Percentiles rank a stretch among this genome's conserved stretches.
phyloP scores from a whole-genome alignment of 345 rosid genomes.

The Bruguiera parviflora region DNA sequence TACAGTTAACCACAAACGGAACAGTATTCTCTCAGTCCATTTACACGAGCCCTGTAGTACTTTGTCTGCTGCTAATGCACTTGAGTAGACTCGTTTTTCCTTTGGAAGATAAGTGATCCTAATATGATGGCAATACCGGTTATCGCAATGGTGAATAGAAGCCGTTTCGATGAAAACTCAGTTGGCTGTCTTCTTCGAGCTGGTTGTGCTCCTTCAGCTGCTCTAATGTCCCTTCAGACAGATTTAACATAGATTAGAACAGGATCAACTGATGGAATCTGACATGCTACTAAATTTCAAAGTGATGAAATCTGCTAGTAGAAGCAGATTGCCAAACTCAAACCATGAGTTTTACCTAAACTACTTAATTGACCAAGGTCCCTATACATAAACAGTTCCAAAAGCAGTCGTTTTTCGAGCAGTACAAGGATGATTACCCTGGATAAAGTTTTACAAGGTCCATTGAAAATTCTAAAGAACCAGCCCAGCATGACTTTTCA shows the following conservation, averaged over 20 bases:
- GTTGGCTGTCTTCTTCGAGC: conserved; percentile 52
- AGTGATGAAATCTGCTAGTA: too few relatives aligned
- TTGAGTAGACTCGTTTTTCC: conserved; percentile 44
- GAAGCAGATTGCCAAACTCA: too few relatives aligned
- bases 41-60: conserved; percentile 26
- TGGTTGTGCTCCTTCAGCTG: conserved; percentile 54
- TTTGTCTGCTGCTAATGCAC: conserved; percentile 35
- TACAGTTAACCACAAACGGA: conserved; percentile 8
- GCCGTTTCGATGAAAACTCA: conserved; percentile 52
- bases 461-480: too few relatives aligned
- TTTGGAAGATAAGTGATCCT: conserved; percentile 84
- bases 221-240: conserved; percentile 50
- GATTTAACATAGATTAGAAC: conserved; percentile 8
- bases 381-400: too few relatives aligned
- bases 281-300: too few relatives aligned
- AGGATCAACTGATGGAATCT: not conserved
- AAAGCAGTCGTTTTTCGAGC: too few relatives aligned
- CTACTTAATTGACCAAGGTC: too few relatives aligned
- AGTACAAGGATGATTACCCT: too few relatives aligned
- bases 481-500: too few relatives aligned
- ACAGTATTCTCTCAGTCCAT: conserved; percentile 20
- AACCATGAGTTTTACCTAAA: too few relatives aligned
- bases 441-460: too few relatives aligned
- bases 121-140: conserved; percentile 80
- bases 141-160: conserved; percentile 78